Evolutionary conservation across 163 green algal species (phyloP), one percentile per base, ranked within the genome.

Genomic region (Scenedesmus sp.): DNA sequence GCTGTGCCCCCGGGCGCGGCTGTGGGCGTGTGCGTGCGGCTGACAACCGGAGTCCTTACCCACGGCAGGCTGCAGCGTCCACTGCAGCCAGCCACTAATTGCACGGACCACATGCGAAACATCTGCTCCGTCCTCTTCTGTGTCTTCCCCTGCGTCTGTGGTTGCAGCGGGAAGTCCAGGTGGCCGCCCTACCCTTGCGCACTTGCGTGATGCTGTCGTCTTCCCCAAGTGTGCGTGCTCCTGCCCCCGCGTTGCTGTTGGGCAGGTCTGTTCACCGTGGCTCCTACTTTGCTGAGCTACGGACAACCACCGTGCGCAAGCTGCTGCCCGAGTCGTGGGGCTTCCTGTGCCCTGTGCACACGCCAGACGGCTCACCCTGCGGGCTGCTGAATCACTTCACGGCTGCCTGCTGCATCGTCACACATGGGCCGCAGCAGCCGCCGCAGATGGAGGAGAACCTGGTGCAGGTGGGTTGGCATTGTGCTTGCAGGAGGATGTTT

Each of bases 301-400:
- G 87, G 61, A 92, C 88, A 33, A 99, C 97, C 4, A 97, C 96
- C 9, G 96, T 99, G 78, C 95, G 98, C 89, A 99, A 99, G 96
- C 96, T 99, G 86, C 95, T 99, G 89, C 98, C 98, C 15, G 98
- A 99, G 94, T 99, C 96, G 0, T 99, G 98, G 98, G 98, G 98
- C 53, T 99, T 99, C 95, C 92, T 99, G 87, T 99, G 98, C 94
- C 98, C 98, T 24, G 98, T 99, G 89, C 98, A 99, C 95, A 99
- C 98, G 0, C 98, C 98, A 51, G 98, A 99, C 89, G 98, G 98
- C 44, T 96, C 96, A 5, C 98, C 98, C 33, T 99, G 98, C 90
- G 98, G 98, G 24, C 95, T 99, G 88, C 96, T 99, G 70, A 99
- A 97, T 86, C 98, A 99, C 95, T 95, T 99, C 46, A 96, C 97